phyloP scores from a whole-genome alignment of 2,329 filamentous ascomycete species.

The Paracoccidioides lutzii region DNA sequence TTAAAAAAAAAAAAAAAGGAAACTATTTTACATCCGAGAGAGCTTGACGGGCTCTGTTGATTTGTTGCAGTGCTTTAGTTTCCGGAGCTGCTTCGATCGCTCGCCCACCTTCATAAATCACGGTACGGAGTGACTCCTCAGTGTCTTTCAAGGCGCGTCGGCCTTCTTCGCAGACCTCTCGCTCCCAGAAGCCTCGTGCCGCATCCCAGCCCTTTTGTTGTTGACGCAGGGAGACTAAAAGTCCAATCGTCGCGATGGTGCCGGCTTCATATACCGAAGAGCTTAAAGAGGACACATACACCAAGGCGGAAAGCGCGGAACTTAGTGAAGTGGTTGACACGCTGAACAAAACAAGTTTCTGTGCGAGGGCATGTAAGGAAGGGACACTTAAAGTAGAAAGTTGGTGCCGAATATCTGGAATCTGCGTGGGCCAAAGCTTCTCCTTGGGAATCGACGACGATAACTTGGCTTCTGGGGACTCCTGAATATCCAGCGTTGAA shows the following conservation, averaged over 20 bases:
- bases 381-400: slow-evolving; percentile 55
- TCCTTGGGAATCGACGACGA: background rate
- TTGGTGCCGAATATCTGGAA: slow-evolving; percentile 55
- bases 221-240: slow-evolving; percentile 44
- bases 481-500: background rate
- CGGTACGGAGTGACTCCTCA: slow-evolving; percentile 36
- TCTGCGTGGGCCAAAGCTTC: slow-evolving; percentile 58
- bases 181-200: slow-evolving; percentile 40
- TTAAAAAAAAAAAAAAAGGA: background rate
- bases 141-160: slow-evolving; percentile 42
- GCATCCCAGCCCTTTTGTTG: slow-evolving; percentile 48
- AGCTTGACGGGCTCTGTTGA: slow-evolving; percentile 35
- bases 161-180: slow-evolving; percentile 44
- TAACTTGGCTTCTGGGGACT: background rate
- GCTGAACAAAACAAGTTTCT: slow-evolving; percentile 62
- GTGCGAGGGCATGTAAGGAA: slow-evolving; percentile 57
- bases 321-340: slow-evolving; percentile 57
- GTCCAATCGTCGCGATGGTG: slow-evolving; percentile 45
- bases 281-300: slow-evolving; percentile 41
- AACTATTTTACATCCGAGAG: slow-evolving; percentile 25
- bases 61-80: slow-evolving; percentile 30
- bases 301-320: slow-evolving; percentile 41
- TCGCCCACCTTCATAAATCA: slow-evolving; percentile 35
- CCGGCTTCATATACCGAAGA: slow-evolving; percentile 45
- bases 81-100: slow-evolving; percentile 22